Percentiles rank a stretch among this genome's conserved stretches.
Conservation (phyloP, 495 filamentous ascomycete species). For the Lindgomyces ingoldianus region DNA sequence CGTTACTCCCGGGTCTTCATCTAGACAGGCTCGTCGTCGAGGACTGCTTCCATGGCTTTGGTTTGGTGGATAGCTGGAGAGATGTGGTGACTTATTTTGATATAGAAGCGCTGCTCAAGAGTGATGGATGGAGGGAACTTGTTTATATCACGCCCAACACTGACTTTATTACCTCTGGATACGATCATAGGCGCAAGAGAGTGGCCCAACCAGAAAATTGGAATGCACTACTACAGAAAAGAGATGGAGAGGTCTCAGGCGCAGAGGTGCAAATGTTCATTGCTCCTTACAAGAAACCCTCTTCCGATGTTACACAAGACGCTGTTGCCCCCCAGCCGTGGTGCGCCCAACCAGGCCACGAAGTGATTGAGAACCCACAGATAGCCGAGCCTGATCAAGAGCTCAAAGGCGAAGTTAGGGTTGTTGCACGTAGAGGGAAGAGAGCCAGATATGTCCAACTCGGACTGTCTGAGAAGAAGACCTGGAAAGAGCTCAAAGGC, state of each 20-base stretch:
- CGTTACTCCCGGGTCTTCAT: constrained; percentile 29
- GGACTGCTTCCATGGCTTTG: constrained; percentile 31
- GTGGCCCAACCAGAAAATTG: constrained; percentile 27
- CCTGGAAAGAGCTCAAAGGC: constrained; percentile 33
- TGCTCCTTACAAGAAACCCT: not conserved
- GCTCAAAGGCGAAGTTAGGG: constrained; percentile 22
- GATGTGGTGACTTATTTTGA: constrained; percentile 33
- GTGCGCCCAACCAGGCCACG: constrained; percentile 27
- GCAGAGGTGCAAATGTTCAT: constrained; percentile 33
- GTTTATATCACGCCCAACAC: constrained; percentile 22
- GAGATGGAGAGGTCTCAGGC: constrained; percentile 26
- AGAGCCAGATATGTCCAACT: constrained; percentile 8
- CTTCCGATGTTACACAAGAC: not conserved
- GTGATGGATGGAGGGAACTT: constrained; percentile 34
- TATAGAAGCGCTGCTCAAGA: constrained; percentile 26
- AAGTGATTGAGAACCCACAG: constrained; percentile 13
- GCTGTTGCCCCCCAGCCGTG: constrained; percentile 1
- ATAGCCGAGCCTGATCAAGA: constrained; percentile 27
- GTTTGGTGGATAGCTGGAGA: constrained; percentile 25
- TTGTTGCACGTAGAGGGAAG: constrained; percentile 27
- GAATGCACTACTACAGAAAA: constrained; percentile 23
- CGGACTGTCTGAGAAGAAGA: constrained; percentile 20
- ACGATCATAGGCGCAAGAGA: constrained; percentile 22
- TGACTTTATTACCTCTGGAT: constrained; percentile 28
- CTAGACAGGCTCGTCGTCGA: constrained; percentile 25